Conservation (phyloP, 192 early-diverging fungal species). For the Coemansia sp. region DNA sequence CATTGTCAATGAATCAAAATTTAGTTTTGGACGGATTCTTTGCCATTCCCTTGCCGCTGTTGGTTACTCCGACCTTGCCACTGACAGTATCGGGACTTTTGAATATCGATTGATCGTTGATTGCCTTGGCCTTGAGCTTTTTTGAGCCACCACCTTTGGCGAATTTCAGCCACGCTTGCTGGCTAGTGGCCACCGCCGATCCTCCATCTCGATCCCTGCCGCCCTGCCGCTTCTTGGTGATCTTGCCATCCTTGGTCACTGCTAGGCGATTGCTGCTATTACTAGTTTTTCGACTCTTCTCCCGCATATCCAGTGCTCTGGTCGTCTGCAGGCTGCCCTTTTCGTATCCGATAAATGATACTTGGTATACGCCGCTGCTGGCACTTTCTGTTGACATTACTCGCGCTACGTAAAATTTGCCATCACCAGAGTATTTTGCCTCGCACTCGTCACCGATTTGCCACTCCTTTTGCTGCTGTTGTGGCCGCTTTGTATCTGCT, state of each 20-base stretch:
- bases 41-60: constrained; percentile 52
- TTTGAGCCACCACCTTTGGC: constrained; percentile 35
- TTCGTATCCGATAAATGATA: constrained; percentile 40
- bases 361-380: constrained; percentile 10
- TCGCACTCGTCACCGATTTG: constrained; percentile 30
- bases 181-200: constrained; percentile 19
- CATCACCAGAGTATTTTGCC: constrained; percentile 27
- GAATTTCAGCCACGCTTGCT: constrained; percentile 58
- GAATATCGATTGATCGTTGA: constrained; percentile 56
- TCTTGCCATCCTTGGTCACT: constrained; percentile 16
- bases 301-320: constrained; percentile 20
- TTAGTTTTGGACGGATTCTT: constrained; percentile 21
- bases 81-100: constrained; percentile 46
- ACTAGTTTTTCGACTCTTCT: background rate
- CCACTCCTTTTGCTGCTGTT: constrained; percentile 16
- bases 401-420: constrained; percentile 24
- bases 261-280: background rate
- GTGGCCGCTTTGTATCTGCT: constrained; percentile 3
- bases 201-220: constrained; percentile 12
- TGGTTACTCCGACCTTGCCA: constrained; percentile 52
- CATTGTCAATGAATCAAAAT: constrained; percentile 2
- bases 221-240: constrained; percentile 21
- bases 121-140: constrained; percentile 51
- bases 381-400: constrained; percentile 20
- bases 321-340: constrained; percentile 31